Conservation (phyloP, 352 stramenopile species). For the Halophytophthora polymorphica region DNA sequence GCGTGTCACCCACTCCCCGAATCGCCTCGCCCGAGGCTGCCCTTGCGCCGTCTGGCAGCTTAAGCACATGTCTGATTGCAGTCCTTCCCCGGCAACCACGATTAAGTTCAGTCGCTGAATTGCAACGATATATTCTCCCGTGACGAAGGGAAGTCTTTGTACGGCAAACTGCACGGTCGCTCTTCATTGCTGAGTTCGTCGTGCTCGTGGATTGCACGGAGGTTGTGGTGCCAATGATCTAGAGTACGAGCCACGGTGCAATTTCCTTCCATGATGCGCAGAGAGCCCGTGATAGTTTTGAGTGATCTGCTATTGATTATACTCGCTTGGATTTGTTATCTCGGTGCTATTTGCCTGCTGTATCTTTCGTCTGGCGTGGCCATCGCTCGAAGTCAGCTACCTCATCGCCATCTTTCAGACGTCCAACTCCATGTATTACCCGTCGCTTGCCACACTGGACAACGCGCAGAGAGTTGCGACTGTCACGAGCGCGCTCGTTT, state of each 20-base stretch:
- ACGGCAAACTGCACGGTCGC: conserved; percentile 16
- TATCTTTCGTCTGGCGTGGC: neutral
- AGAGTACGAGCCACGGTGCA: conserved; percentile 28
- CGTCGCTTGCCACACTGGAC: conserved; percentile 6
- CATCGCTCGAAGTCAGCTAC: conserved; percentile 8
- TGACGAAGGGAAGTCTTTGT: conserved; percentile 21
- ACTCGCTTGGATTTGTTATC: neutral
- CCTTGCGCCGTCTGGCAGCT: no score
- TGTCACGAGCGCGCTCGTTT: conserved; percentile 12
- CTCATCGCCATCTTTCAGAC: conserved; percentile 17
- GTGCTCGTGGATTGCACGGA: conserved; percentile 38
- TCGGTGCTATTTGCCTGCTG: no score
- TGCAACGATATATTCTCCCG: conserved; percentile 8
- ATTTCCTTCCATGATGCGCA: no score
- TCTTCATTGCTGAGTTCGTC: conserved; percentile 41
- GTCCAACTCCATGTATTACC: conserved; percentile 23
- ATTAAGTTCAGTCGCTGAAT: neutral
- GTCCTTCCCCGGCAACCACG: no score
- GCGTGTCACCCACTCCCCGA: no score
- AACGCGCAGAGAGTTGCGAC: conserved; percentile 2
- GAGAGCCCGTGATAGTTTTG: no score
- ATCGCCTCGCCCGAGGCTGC: no score
- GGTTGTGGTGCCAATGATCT: conserved; percentile 31
- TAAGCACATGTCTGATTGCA: no score
- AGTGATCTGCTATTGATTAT: no score